These are phyloP conservation scores for Limnanthes douglasii DNA, from an alignment of 345 rosid species.

Conservation along the genomic window DNA sequence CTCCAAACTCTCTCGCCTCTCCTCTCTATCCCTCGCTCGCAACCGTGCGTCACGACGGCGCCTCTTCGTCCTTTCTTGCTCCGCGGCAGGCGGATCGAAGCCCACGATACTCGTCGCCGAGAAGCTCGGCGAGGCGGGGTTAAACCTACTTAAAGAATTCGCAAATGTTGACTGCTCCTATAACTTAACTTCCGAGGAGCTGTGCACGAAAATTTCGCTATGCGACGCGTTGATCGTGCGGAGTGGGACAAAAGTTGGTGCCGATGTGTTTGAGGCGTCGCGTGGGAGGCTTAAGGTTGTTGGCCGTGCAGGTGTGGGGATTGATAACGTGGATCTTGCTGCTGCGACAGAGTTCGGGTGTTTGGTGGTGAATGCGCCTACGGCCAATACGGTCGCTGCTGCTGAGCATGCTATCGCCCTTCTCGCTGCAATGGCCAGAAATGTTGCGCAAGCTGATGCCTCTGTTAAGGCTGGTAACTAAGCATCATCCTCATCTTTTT, in stretches of 20 bases:
- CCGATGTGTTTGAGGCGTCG: conserved; percentile 36
- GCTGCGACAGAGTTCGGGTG: conserved; percentile 52
- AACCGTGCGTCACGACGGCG: conserved; percentile 3
- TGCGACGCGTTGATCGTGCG: conserved; percentile 43
- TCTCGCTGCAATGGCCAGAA: conserved; percentile 34
- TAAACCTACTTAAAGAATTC: conserved; percentile 17
- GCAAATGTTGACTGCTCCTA: conserved; percentile 43
- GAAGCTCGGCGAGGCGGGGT: conserved; percentile 33
- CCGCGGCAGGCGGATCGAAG: conserved; percentile 21
- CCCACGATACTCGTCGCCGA: conserved; percentile 40
- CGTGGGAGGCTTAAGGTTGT: conserved; percentile 41
- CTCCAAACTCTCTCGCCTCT: conserved; percentile 15
- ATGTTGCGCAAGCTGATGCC: conserved; percentile 39
- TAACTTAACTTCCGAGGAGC: conserved; percentile 33
- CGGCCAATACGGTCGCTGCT: conserved; percentile 41
- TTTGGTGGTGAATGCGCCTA: conserved; percentile 38
- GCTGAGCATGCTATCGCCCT: conserved; percentile 44
- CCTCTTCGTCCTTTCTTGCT: conserved; percentile 11
- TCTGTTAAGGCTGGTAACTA: conserved; percentile 39
- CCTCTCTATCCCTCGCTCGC: conserved; percentile 13
- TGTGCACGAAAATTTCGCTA: conserved; percentile 39
- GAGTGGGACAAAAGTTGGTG: conserved; percentile 34
- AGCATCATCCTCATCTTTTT: no score
- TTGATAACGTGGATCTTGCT: conserved; percentile 36
- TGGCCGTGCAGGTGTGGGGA: conserved; percentile 47